Evolutionary conservation across 2,329 filamentous ascomycete genomes (phyloP), one percentile per base, ranked within the genome.

Genomic region (Paecilomyces variotii): DNA sequence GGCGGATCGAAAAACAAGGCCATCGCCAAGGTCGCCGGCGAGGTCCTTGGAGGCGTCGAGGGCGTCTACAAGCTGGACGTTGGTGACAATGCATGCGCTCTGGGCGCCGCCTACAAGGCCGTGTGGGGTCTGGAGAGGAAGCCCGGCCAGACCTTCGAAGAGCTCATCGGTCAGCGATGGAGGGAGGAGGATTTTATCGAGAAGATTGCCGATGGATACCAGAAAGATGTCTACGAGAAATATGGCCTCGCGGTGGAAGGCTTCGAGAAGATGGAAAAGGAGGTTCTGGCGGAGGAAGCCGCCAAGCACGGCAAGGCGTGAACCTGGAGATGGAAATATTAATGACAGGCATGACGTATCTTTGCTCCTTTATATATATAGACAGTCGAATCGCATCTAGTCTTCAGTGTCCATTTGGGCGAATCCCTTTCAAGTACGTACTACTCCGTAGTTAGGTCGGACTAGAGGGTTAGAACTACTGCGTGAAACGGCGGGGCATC

Each of bases 101-200:
- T 97, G 12, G 94, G 94, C 12, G 91, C 91, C 5, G 93, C 93
- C 27, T 97, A 97, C 77, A 97, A 97, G 78, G 93, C 94, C 12
- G 87, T 96, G 0, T 99, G 94, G 94, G 91, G 89, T 0, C 80
- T 91, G 57, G 91, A 94, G 79, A 79, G 89, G 54, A 73, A 74
- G 26, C 72, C 66, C 0, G 81, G 79, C 19, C 87, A 96, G 82
- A 90, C 83, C 3, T 97, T 97, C 76, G 94, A 97, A 71, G 87
- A 93, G 61, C 80, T 96, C 63, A 87, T 99, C 61, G 90, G 88
- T 6, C 79, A 79, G 69, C 81, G 94, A 62, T 99, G 94, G 94
- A 85, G 84, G 61, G 93, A 96, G 75, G 87, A 88, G 64, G 87
- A 86, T 0, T 91, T 92, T 63, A 87, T 96, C 11, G 84, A 89